These are phyloP conservation scores for Trichosporon ovoides DNA, from an alignment of 1,284 basidiomycete species.

Conservation along the genomic window DNA sequence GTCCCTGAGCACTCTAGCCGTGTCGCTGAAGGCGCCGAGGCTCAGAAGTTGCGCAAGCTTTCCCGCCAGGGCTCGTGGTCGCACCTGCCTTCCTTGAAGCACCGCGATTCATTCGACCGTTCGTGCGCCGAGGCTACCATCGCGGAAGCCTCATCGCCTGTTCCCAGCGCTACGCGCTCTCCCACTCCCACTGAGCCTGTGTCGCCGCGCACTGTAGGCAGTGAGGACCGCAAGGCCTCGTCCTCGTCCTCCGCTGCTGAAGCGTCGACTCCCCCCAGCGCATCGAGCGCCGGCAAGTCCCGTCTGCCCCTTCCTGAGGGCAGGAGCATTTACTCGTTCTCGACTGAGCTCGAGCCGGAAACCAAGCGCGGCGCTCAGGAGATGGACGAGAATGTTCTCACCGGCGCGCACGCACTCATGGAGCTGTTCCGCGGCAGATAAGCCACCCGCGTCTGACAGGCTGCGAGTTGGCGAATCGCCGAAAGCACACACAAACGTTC, in stretches of 20 bases:
- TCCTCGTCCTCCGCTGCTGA: background rate
- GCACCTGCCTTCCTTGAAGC: constrained; percentile 18
- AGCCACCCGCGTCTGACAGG: no score
- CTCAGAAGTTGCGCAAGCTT: constrained; percentile 19
- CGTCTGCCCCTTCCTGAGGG: constrained; percentile 20
- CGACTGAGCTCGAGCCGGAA: constrained; percentile 23
- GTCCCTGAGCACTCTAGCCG: constrained; percentile 1
- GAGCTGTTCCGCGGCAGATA: constrained; percentile 20
- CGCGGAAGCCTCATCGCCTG: constrained; percentile 14
- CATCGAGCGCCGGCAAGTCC: constrained; percentile 1
- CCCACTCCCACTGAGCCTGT: constrained; percentile 18
- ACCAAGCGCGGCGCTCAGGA: constrained; percentile 21
- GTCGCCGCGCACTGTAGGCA: constrained; percentile 13
- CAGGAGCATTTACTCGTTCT: constrained; percentile 24
- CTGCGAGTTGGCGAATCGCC: no score
- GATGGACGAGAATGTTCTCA: constrained; percentile 26
- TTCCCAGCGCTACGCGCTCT: constrained; percentile 19
- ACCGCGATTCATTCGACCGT: constrained; percentile 24
- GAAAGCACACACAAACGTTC: no score
- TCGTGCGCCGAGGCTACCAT: constrained; percentile 14
- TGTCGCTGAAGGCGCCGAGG: constrained; percentile 1
- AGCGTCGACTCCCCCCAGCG: background rate
- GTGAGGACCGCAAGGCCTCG: constrained; percentile 1
- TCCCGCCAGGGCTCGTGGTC: constrained; percentile 23
- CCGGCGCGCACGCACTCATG: constrained; percentile 24